Evolutionary conservation across 441 rosid genomes (phyloP).

Genomic region (Arabidopsis hybrid): DNA sequence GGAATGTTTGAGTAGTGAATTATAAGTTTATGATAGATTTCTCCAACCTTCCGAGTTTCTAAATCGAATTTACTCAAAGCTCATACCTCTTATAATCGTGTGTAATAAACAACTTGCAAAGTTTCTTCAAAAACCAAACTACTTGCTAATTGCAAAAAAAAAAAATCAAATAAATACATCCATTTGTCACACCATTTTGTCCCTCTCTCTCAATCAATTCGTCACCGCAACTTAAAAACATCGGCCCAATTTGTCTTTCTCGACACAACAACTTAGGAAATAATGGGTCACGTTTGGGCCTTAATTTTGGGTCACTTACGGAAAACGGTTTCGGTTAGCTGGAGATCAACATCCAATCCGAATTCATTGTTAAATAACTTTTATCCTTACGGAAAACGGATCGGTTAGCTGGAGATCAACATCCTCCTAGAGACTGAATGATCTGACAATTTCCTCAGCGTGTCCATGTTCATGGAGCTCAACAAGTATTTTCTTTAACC

Average conservation of each 20-base stretch:
- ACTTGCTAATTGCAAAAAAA: neutral
- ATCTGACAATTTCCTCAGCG: conserved; percentile 76
- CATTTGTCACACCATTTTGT: neutral
- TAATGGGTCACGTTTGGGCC: conserved; percentile 6
- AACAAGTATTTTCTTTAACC: conserved; percentile 86
- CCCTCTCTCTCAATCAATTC: neutral
- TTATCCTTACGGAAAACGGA: no score
- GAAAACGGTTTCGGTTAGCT: neutral
- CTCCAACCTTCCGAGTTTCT: neutral
- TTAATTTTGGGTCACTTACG: neutral
- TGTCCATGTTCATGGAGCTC: conserved; percentile 87
- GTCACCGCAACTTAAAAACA: neutral
- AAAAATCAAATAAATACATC: neutral
- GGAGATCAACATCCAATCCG: neutral
- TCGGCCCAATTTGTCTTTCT: neutral
- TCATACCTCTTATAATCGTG: neutral
- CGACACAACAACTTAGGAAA: neutral
- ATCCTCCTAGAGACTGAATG: conserved; percentile 79
- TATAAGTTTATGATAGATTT: conserved; percentile 4
- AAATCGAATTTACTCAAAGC: neutral
- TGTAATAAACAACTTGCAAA: neutral
- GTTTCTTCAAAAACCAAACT: neutral
- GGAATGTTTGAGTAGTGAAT: neutral
- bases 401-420: no score
- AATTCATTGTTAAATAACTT: no score